phyloP scores from a whole-genome alignment of 495 filamentous ascomycete genomes.

The Physcia stellaris region DNA sequence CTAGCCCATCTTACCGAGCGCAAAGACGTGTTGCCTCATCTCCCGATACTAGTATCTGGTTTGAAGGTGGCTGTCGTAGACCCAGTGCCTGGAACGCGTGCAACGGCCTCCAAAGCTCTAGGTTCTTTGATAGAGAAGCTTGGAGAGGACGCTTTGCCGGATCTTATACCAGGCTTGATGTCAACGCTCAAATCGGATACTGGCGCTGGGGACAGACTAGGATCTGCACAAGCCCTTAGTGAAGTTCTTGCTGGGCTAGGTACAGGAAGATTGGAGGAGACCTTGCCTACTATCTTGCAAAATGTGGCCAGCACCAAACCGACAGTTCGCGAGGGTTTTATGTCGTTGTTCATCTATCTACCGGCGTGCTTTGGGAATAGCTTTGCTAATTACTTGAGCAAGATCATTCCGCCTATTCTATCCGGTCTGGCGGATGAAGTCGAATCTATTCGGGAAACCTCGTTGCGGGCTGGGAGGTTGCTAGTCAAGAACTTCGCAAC shows the following conservation, averaged over 20 bases:
- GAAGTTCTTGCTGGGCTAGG: conserved; percentile 94
- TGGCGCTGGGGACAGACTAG: conserved; percentile 85
- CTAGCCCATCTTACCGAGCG: conserved; percentile 92
- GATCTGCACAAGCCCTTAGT: conserved; percentile 91
- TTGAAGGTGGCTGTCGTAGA: conserved; percentile 82
- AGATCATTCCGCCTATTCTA: conserved; percentile 91
- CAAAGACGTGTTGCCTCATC: conserved; percentile 80
- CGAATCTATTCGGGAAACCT: conserved; percentile 88
- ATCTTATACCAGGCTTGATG: conserved; percentile 97
- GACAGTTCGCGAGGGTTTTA: conserved; percentile 90
- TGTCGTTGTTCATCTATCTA: conserved; percentile 98
- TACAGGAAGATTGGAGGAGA: conserved; percentile 85
- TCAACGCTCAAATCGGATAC: conserved; percentile 92
- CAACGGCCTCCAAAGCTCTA: conserved; percentile 89
- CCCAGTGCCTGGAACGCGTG: conserved; percentile 91
- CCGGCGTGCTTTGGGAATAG: conserved; percentile 98
- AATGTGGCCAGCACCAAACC: conserved; percentile 88
- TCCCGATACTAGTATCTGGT: conserved; percentile 86
- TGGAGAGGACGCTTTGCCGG: conserved; percentile 89
- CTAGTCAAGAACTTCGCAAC: conserved; percentile 97
- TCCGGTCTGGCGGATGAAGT: conserved; percentile 90
- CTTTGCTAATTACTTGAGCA: conserved; percentile 89
- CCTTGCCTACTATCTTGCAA: conserved; percentile 87
- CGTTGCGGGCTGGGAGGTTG: conserved; percentile 79
- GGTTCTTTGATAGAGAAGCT: conserved; percentile 94